Percentiles rank a stretch among this genome's conserved stretches.
Evolutionary conservation across 2,329 filamentous ascomycete genomes (phyloP).

Genomic region (Aspergillus pseudoviridinutans): DNA sequence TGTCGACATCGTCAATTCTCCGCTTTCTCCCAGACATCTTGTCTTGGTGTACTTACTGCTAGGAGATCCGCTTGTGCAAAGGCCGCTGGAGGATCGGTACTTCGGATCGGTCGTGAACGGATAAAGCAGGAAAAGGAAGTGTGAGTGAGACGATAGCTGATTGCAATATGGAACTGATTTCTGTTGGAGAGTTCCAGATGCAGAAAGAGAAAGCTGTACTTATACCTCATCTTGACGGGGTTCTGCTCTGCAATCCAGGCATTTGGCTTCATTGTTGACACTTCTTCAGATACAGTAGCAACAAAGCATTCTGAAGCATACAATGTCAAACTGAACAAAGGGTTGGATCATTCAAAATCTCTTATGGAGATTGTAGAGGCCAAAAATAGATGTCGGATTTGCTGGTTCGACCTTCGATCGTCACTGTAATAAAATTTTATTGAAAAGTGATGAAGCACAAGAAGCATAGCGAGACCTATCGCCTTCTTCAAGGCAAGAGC

Average conservation of each 20-base stretch:
- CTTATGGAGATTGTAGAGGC: not conserved
- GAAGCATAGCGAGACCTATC: not conserved
- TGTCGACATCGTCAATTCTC: not conserved
- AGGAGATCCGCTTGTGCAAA: not conserved
- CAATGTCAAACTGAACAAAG: not conserved
- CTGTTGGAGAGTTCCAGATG: not conserved
- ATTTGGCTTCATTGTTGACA: not conserved
- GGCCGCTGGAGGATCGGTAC: not conserved
- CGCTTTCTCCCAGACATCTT: constrained; percentile 1
- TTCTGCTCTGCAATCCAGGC: not conserved
- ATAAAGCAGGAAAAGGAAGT: not conserved
- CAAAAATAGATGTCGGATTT: not conserved
- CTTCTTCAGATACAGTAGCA: not conserved
- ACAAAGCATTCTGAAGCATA: not conserved
- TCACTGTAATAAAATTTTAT: not conserved
- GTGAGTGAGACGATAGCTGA: not conserved
- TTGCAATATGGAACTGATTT: not conserved
- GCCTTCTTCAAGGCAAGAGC: not conserved
- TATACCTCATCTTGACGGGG: not conserved
- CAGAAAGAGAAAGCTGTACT: not conserved
- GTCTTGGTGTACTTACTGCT: not conserved
- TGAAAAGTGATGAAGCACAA: not conserved
- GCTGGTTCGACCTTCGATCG: not conserved
- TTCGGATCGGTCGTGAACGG: not conserved
- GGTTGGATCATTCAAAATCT: not conserved